These are phyloP conservation scores for Cymbopogon flexuosus DNA, from an alignment of 202 grass and related monocot species.

Conservation along the genomic window DNA sequence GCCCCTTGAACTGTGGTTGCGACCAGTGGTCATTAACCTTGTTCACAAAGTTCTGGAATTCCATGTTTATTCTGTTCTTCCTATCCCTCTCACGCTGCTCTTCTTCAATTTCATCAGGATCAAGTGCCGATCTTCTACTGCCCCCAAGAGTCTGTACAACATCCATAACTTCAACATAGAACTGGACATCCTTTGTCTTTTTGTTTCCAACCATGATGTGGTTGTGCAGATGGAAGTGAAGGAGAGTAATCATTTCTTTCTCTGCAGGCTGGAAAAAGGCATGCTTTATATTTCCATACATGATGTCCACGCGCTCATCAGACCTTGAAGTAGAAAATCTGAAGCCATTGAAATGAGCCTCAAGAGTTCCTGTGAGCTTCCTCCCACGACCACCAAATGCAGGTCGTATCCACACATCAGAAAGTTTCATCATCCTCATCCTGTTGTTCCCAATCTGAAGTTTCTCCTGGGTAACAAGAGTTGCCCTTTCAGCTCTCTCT, in stretches of 20 bases:
- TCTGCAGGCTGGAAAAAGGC: conserved; percentile 88
- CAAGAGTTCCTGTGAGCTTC: conserved; percentile 71
- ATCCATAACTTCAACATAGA: conserved; percentile 95
- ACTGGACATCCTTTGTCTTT: conserved; percentile 92
- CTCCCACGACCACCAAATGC: conserved; percentile 76
- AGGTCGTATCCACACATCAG: conserved; percentile 85
- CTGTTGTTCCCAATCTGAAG: conserved; percentile 58
- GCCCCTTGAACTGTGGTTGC: conserved; percentile 72
- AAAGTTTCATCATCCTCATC: conserved; percentile 63
- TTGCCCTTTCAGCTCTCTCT: conserved; percentile 86
- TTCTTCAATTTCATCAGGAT: conserved; percentile 95
- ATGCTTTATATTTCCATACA: conserved; percentile 80
- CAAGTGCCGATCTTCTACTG: conserved; percentile 64
- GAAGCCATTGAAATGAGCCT: conserved; percentile 85
- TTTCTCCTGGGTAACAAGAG: conserved; percentile 84
- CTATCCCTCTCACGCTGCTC: conserved; percentile 86
- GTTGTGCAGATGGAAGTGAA: conserved; percentile 86
- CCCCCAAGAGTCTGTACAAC: conserved; percentile 86
- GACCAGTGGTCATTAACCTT: conserved; percentile 82
- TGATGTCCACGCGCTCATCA: conserved; percentile 78
- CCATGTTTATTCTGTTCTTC: conserved; percentile 90
- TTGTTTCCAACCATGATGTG: conserved; percentile 94
- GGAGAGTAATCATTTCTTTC: conserved; percentile 87
- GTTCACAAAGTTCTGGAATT: conserved; percentile 88
- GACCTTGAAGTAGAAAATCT: conserved; percentile 67